A percentile compares a stretch with the other conserved stretches of the same genome.
Evolutionary conservation across 257 asterid species (phyloP).

Genomic region (Osmanthus fragrans): DNA sequence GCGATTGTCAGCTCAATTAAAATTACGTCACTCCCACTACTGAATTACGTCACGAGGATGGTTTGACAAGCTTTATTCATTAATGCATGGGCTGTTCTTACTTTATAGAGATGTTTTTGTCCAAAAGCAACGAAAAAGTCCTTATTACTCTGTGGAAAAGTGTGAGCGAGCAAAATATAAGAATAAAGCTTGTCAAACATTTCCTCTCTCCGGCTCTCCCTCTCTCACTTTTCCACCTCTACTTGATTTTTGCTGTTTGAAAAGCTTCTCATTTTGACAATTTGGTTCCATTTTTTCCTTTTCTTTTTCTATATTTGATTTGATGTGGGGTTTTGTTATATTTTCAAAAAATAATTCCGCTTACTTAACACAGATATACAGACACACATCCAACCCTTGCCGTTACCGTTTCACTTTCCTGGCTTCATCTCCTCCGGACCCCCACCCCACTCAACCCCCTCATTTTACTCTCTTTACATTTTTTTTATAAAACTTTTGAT

Average conservation of each 20-base stretch:
- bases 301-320: neutral
- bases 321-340: neutral
- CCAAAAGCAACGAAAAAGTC: too few relatives aligned
- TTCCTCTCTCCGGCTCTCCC: neutral
- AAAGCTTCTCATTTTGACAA: conserved; percentile 36
- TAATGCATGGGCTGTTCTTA: too few relatives aligned
- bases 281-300: conserved; percentile 31
- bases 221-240: conserved; percentile 31
- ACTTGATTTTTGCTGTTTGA: conserved; percentile 30
- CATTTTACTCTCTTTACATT: conserved; percentile 12
- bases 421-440: neutral
- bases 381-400: conserved; percentile 17
- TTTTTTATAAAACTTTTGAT: conserved; percentile 11
- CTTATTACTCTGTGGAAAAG: too few relatives aligned
- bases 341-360: conserved; percentile 34
- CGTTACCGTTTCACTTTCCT: conserved; percentile 28
- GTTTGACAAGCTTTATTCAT: too few relatives aligned
- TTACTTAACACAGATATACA: conserved; percentile 7
- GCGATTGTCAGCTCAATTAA: too few relatives aligned
- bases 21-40: too few relatives aligned
- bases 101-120: too few relatives aligned
- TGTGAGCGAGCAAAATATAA: too few relatives aligned
- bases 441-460: neutral
- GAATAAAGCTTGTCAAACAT: neutral
- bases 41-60: too few relatives aligned